Conservation (phyloP, 2,329 filamentous ascomycete genomes). For the Plectosphaerella cucumerina region DNA sequence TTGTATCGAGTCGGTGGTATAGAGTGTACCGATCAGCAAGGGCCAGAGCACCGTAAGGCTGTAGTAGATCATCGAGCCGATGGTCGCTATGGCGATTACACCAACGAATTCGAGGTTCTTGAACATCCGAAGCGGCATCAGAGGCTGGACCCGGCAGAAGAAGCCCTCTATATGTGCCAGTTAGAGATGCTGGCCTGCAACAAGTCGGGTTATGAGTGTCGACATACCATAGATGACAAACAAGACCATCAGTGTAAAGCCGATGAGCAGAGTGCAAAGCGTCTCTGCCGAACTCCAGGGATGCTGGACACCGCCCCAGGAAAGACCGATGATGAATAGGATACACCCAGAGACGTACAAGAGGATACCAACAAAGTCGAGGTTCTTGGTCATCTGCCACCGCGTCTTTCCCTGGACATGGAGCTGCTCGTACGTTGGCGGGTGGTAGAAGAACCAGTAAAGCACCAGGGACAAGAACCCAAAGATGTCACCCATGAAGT, state of each 20-base stretch:
- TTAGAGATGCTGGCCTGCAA: conserved; percentile 4
- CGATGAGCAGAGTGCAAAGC: conserved; percentile 30
- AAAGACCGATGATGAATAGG: conserved; percentile 39
- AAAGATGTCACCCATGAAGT: conserved; percentile 42
- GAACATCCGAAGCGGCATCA: conserved; percentile 40
- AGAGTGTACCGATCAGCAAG: conserved; percentile 35
- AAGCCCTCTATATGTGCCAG: conserved; percentile 23
- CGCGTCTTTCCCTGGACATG: conserved; percentile 30
- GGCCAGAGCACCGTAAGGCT: conserved; percentile 40
- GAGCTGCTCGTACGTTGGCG: conserved; percentile 38
- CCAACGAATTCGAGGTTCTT: conserved; percentile 32
- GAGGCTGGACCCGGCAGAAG: conserved; percentile 28
- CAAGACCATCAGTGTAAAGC: conserved; percentile 24
- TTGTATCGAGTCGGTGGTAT: conserved; percentile 28
- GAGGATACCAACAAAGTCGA: conserved; percentile 41
- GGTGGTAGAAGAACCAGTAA: conserved; percentile 41
- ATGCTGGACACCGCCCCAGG: conserved; percentile 35
- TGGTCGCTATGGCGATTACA: conserved; percentile 30
- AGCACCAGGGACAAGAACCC: conserved; percentile 32
- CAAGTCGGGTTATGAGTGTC: neutral
- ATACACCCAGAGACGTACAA: conserved; percentile 36
- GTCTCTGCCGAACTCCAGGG: conserved; percentile 37
- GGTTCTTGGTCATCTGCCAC: conserved; percentile 31
- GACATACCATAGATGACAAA: conserved; percentile 32
- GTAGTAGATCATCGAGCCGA: conserved; percentile 41